A percentile compares a stretch with the other conserved stretches of the same genome.
These are phyloP conservation scores for Anaeramoeba flamelloides DNA, from an alignment of 78 protist species.

Conservation along the genomic window DNA sequence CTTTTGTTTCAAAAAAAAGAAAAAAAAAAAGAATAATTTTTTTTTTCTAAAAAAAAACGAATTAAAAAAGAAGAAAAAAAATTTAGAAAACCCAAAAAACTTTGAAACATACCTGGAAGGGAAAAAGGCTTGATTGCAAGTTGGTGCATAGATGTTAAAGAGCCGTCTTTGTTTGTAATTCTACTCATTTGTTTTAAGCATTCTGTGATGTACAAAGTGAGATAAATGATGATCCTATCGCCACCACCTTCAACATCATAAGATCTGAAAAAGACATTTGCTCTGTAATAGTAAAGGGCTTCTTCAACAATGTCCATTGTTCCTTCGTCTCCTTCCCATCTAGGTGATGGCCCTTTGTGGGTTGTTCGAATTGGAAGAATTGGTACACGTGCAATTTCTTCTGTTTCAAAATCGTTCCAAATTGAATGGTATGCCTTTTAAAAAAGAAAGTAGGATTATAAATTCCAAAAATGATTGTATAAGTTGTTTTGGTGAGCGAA, in stretches of 20 bases:
- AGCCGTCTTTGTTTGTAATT: constrained; percentile 23
- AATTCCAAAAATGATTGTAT: no score
- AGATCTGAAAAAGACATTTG: constrained; percentile 70
- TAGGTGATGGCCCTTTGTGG: constrained; percentile 14
- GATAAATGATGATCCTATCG: constrained; percentile 71
- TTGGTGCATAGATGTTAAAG: no score
- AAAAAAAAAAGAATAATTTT: no score
- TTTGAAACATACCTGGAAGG: no score
- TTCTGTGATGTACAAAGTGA: constrained; percentile 56
- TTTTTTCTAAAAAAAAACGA: no score
- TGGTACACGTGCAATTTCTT: no score
- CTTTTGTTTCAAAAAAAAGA: no score
- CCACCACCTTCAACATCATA: constrained; percentile 67
- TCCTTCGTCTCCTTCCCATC: constrained; percentile 7
- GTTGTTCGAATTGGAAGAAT: constrained; percentile 9
- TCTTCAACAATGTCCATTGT: constrained; percentile 86
- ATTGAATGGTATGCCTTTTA: no score
- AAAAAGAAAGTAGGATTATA: no score
- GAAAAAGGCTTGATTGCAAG: no score
- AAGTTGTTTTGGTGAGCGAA: no score
- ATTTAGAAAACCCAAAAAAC: constrained; percentile 13
- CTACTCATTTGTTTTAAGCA: constrained; percentile 38
- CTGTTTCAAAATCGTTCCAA: no score
- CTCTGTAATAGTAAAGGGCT: constrained; percentile 55
- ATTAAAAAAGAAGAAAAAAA: neutral